These are phyloP conservation scores for Talaromyces funiculosus DNA, from an alignment of 2,329 filamentous ascomycete genomes.

Conservation along the genomic window DNA sequence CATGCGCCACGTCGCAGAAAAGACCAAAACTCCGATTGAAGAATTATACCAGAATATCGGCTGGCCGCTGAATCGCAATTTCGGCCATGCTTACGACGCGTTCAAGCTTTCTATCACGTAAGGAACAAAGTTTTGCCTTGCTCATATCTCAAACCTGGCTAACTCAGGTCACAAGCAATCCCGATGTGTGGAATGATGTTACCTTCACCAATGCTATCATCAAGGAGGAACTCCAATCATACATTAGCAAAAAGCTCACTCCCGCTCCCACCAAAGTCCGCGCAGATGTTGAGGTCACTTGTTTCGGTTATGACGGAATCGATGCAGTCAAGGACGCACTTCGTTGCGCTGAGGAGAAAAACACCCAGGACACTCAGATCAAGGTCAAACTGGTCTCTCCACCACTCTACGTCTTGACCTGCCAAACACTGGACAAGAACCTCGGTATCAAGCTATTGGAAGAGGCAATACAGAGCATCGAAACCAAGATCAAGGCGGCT, in stretches of 20 bases:
- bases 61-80: constrained; percentile 97
- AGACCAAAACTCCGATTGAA: constrained; percentile 91
- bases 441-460: constrained; percentile 78
- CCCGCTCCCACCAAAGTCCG: constrained; percentile 98
- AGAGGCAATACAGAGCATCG: constrained; percentile 83
- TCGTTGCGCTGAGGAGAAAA: constrained; percentile 83
- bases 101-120: constrained; percentile 99
- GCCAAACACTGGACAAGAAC: constrained; percentile 89
- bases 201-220: constrained; percentile 80
- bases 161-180: constrained; percentile 57
- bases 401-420: constrained; percentile 92
- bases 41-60: constrained; percentile 87
- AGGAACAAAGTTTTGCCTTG: constrained; percentile 22
- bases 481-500: constrained; percentile 68
- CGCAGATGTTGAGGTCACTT: constrained; percentile 93
- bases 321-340: constrained; percentile 94
- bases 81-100: constrained; percentile 90
- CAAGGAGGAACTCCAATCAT: constrained; percentile 82
- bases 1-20: constrained; percentile 97
- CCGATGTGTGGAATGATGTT: constrained; percentile 92
- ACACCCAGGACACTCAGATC: constrained; percentile 87
- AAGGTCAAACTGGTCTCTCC: constrained; percentile 99
- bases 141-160: constrained; percentile 3
- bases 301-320: constrained; percentile 94
- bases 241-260: constrained; percentile 95